Conservation (phyloP, 305 asterid genomes). For the Fraxinus sp. region DNA sequence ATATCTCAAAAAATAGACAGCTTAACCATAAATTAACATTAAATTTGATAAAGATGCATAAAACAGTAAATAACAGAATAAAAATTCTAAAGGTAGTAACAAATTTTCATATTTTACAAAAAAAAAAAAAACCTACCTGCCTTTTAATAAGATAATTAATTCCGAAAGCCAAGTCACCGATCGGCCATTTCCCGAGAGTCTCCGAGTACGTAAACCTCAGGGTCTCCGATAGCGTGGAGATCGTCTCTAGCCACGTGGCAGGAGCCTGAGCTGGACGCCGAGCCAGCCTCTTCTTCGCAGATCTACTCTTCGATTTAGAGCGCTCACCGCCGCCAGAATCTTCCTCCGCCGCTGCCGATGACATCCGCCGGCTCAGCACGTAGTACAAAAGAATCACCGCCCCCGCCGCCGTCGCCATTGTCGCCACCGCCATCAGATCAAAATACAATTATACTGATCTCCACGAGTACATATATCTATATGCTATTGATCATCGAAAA, state of each 20-base stretch:
- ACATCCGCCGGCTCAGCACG: conserved; percentile 57
- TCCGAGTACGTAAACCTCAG: conserved; percentile 82
- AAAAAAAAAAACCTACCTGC: conserved; percentile 49
- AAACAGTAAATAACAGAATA: background rate
- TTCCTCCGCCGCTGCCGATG: conserved; percentile 32
- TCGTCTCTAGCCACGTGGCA: conserved; percentile 85
- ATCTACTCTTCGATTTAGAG: conserved; percentile 55
- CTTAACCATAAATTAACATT: background rate
- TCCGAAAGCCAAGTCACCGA: conserved; percentile 88
- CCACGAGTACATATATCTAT: conserved; percentile 16
- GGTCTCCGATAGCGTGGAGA: conserved; percentile 71
- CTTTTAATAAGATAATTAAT: conserved; percentile 76
- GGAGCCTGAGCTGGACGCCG: conserved; percentile 94
- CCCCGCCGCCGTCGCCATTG: conserved; percentile 88
- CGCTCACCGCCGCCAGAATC: conserved; percentile 48
- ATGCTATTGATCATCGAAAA: background rate
- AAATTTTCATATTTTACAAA: background rate
- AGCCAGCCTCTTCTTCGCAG: conserved; percentile 54
- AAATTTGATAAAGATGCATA: background rate
- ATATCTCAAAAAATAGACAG: background rate
- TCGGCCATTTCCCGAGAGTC: conserved; percentile 92
- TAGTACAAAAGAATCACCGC: conserved; percentile 71
- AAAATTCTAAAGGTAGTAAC: background rate
- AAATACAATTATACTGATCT: background rate
- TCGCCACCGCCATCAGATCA: conserved; percentile 69